These are phyloP conservation scores for Nothophaeocryptopus gaeumannii DNA, from an alignment of 2,329 filamentous ascomycete genomes.

Conservation along the genomic window DNA sequence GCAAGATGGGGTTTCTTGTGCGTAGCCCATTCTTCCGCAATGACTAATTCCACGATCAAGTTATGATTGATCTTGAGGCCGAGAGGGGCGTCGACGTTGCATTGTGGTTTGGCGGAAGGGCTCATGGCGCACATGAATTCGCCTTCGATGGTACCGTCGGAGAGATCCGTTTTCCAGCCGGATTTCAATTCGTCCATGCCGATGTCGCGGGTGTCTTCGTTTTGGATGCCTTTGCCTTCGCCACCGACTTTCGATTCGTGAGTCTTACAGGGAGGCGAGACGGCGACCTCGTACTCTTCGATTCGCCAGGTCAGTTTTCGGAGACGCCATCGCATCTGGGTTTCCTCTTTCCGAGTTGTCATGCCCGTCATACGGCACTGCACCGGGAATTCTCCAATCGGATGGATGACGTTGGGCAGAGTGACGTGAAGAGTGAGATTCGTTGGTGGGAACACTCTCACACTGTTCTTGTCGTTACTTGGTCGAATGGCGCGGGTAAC, in stretches of 20 bases:
- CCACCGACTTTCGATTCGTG: constrained; percentile 66
- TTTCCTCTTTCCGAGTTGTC: constrained; percentile 63
- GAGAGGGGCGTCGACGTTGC: constrained; percentile 71
- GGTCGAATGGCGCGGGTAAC: constrained; percentile 78
- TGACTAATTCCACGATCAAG: constrained; percentile 87
- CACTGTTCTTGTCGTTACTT: constrained; percentile 78
- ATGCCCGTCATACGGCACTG: constrained; percentile 83
- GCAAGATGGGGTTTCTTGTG: constrained; percentile 69
- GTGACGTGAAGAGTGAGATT: constrained; percentile 85
- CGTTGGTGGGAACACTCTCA: constrained; percentile 93
- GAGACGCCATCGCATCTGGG: constrained; percentile 80
- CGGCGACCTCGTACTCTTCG: constrained; percentile 77
- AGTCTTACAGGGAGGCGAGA: constrained; percentile 75
- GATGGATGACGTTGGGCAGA: constrained; percentile 79
- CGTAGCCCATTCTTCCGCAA: constrained; percentile 79
- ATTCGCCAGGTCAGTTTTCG: constrained; percentile 91
- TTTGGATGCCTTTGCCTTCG: constrained; percentile 66
- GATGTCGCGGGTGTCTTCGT: constrained; percentile 73
- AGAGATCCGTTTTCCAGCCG: constrained; percentile 85
- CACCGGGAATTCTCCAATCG: constrained; percentile 77
- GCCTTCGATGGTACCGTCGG: constrained; percentile 68
- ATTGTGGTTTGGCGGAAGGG: constrained; percentile 64
- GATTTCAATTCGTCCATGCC: constrained; percentile 77
- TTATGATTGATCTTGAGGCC: constrained; percentile 80
- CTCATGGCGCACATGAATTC: constrained; percentile 69